phyloP scores from a whole-genome alignment of 768 basidiomycete species.

The Phlebiopsis flavidoalba region DNA sequence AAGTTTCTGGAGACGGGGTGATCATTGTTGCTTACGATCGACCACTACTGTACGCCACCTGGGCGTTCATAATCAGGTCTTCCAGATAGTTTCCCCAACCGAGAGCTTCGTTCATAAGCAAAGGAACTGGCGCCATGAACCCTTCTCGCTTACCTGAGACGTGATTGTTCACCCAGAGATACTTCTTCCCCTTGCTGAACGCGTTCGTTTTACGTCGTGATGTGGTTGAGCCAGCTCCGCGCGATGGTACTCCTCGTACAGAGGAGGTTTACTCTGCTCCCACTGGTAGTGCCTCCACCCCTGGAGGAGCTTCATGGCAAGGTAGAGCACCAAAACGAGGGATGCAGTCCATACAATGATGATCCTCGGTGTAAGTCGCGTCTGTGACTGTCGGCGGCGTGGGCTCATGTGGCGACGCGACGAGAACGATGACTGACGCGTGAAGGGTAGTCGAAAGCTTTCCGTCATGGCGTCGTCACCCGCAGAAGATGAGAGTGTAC shows the following conservation, averaged over 20 bases:
- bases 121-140: not conserved
- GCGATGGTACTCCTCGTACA: slow-evolving; percentile 21
- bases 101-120: slow-evolving; percentile 26
- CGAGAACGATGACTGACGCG: not conserved
- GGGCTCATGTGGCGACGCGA: not conserved
- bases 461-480: not conserved
- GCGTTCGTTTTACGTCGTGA: slow-evolving; percentile 23
- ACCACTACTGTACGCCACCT: slow-evolving; percentile 42
- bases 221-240: slow-evolving; percentile 25
- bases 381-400: not conserved
- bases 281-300: not conserved
- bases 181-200: slow-evolving; percentile 14
- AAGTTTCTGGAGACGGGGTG: not conserved
- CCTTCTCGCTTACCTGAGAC: slow-evolving; percentile 2
- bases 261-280: slow-evolving; percentile 15
- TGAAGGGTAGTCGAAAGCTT: not conserved
- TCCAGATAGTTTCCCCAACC: slow-evolving; percentile 65
- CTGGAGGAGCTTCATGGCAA: not conserved
- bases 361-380: not conserved
- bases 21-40: slow-evolving; percentile 37
- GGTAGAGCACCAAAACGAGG: not conserved
- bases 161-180: slow-evolving; percentile 14
- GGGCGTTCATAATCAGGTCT: slow-evolving; percentile 48
- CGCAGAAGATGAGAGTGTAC: not conserved
- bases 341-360: not conserved